Evolutionary conservation across 2,329 filamentous ascomycete species (phyloP), one percentile per base, ranked within the genome.

Genomic region (Teratosphaeriaceae sp.): DNA sequence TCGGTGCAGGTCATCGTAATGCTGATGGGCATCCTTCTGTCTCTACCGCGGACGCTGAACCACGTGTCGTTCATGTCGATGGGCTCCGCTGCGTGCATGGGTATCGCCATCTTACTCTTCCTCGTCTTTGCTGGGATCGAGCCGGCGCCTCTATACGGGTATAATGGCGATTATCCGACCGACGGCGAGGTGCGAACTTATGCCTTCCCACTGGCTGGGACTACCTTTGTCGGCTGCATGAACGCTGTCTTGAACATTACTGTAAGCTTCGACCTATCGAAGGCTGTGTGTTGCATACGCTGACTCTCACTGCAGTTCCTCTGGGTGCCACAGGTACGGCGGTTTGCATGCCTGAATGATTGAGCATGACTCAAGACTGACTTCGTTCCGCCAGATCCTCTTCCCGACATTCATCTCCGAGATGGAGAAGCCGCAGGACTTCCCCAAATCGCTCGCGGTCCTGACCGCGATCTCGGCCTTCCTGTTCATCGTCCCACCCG

Each of bases 371-470:
- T 9, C 3, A 7, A 34, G 31, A 9, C 31, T 34, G n/a, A 34
- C 31, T 70, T n/a, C n/a, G n/a, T n/a, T n/a, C 68, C 73, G 1
- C 70, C 71, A 74, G 46, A 73, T 73, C 44, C 64, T 74, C 20
- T 73, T 74, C 55, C 71, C 71, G 1, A 69, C 67, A 12, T 74
- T 74, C 57, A 73, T 74, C 56, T 52, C 70, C 23, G 71, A 74
- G 48, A 73, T 73, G 70, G 65, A 73, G 45, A 57, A 55, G 11
- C 71, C 71, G 1, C 65, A 73, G 37, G 71, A 74, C 54, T 74
- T 74, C 56, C 70, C 71, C 34, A 74, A 74, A 45, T 60, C 70
- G 2, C 63, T 74, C 26, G 68, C 70, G 2, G 70, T 74, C 26
- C 58, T 74, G 3, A 54, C 66, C 2, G 64, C 16, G 2, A 66